Percentiles rank a stretch among this genome's conserved stretches.
Evolutionary conservation across 2,329 filamentous ascomycete genomes (phyloP).

Genomic region (Bipolaris victoriae): DNA sequence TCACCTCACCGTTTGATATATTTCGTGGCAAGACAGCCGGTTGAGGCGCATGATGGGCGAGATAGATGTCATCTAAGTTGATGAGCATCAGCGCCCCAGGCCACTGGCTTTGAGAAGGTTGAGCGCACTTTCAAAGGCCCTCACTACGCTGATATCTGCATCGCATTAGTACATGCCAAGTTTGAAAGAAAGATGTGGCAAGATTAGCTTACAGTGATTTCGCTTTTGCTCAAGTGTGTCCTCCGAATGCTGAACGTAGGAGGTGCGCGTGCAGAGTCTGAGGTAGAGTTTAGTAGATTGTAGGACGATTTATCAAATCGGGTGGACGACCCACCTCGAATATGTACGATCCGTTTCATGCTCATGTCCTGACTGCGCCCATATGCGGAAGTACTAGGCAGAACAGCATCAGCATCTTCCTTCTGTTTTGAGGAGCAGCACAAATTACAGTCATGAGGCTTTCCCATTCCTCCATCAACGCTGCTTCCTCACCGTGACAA

Average conservation of each 20-base stretch:
- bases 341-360: constrained; percentile 78
- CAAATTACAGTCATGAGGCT: constrained; percentile 48
- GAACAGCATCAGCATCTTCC: constrained; percentile 12
- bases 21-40: background rate
- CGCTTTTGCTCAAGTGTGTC: constrained; percentile 74
- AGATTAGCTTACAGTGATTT: constrained; percentile 71
- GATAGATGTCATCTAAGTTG: constrained; percentile 32
- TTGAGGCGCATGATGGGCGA: constrained; percentile 20
- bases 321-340: constrained; percentile 65
- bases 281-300: background rate
- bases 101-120: constrained; percentile 46
- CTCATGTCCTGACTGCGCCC: constrained; percentile 73
- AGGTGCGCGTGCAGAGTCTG: constrained; percentile 78
- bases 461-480: constrained; percentile 71
- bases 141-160: constrained; percentile 54
- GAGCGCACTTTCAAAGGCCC: constrained; percentile 58
- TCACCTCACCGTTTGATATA: background rate
- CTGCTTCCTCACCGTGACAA: constrained; percentile 67
- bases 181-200: background rate
- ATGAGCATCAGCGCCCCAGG: constrained; percentile 36
- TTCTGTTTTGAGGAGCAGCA: background rate
- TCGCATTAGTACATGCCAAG: background rate
- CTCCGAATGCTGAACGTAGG: constrained; percentile 77
- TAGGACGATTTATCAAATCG: background rate
- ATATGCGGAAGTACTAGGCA: constrained; percentile 76